Evolutionary conservation across 83 land plant species (phyloP).

Genomic region (Picea abies): DNA sequence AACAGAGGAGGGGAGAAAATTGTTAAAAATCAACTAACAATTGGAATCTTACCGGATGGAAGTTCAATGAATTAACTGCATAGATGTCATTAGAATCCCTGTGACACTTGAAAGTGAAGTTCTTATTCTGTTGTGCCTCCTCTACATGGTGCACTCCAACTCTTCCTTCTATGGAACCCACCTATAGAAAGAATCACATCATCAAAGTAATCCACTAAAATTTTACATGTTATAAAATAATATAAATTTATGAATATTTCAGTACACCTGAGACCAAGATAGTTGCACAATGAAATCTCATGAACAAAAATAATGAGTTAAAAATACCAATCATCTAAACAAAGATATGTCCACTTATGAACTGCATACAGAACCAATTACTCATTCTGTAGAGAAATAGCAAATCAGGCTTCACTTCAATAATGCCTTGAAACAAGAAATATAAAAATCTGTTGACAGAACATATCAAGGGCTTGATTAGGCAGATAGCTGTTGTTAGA

Average conservation of each 20-base stretch:
- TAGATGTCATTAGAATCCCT: constrained; percentile 85
- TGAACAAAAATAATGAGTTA: neutral
- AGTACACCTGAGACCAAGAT: neutral
- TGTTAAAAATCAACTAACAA: neutral
- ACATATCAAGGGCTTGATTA: neutral
- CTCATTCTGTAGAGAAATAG: neutral
- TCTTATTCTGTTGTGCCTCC: constrained; percentile 81
- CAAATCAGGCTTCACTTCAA: neutral
- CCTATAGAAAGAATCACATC: constrained; percentile 29
- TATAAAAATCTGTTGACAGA: neutral
- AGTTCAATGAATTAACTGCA: constrained; percentile 88
- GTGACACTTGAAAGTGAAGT: constrained; percentile 98
- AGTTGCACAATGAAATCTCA: neutral
- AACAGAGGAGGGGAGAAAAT: neutral
- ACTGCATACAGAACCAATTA: neutral
- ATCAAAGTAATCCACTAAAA: neutral
- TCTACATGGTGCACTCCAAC: constrained; percentile 98
- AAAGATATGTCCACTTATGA: neutral
- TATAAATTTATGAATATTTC: neutral
- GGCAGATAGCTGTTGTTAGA: neutral
- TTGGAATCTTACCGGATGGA: constrained; percentile 84
- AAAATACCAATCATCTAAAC: neutral
- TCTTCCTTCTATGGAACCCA: constrained; percentile 97
- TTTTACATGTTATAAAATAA: neutral
- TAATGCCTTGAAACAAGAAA: neutral